These are phyloP conservation scores for Pyricularia pennisetigena DNA, from an alignment of 2,329 filamentous ascomycete genomes.

Conservation along the genomic window DNA sequence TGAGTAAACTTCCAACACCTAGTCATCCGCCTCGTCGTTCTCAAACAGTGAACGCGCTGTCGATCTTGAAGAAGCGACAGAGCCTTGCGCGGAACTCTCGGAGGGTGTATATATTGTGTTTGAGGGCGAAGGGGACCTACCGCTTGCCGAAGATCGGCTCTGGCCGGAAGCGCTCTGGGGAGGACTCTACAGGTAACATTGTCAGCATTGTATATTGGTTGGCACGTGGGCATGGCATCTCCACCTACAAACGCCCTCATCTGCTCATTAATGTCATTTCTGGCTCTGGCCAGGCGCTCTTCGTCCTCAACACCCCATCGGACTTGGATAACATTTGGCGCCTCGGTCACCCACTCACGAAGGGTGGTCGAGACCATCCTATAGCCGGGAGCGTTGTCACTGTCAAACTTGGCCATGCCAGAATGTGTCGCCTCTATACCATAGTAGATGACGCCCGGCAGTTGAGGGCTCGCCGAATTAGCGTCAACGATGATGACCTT, in stretches of 20 bases:
- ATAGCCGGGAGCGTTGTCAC: conserved; percentile 56
- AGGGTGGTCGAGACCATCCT: conserved; percentile 37
- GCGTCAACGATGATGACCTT: conserved; percentile 58
- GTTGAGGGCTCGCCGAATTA: conserved; percentile 56
- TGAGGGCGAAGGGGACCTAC: not conserved
- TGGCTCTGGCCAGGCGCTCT: conserved; percentile 32
- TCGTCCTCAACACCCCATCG: conserved; percentile 54
- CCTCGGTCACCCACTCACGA: conserved; percentile 41
- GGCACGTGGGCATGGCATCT: not conserved
- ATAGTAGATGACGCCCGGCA: conserved; percentile 61
- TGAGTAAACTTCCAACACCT: not conserved
- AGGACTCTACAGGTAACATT: not conserved
- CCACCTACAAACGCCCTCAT: conserved; percentile 28
- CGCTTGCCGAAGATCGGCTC: not conserved
- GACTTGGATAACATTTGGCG: conserved; percentile 40
- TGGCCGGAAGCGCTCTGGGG: not conserved
- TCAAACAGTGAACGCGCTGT: not conserved
- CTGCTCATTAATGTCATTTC: conserved; percentile 34
- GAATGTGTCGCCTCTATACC: conserved; percentile 67
- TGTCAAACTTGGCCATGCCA: conserved; percentile 63
- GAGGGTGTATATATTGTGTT: not conserved
- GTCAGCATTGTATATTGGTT: not conserved
- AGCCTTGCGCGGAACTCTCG: not conserved
- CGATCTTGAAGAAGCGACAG: not conserved
- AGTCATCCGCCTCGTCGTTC: not conserved